phyloP scores from a whole-genome alignment of 1,284 basidiomycete genomes.

The Rhizoctonia solani region DNA sequence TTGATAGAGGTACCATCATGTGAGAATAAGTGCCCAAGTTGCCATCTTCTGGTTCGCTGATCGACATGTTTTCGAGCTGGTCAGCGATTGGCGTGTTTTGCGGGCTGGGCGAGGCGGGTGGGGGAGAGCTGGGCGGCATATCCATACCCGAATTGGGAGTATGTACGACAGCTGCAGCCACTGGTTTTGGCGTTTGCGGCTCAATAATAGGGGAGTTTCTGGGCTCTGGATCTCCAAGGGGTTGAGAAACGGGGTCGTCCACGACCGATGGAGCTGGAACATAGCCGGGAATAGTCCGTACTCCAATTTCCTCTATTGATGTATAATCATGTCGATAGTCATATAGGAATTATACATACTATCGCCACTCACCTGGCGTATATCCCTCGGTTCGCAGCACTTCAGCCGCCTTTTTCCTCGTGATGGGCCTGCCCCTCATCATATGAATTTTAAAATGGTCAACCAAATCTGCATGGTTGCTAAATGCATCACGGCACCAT shows the following conservation, averaged over 20 bases:
- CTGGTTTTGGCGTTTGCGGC: conserved; percentile 16
- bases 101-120: background rate
- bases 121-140: conserved; percentile 31
- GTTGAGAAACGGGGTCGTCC: no score
- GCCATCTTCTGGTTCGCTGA: conserved; percentile 1
- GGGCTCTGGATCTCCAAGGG: no score
- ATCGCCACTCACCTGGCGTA: conserved; percentile 9
- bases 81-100: background rate
- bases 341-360: background rate
- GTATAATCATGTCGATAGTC: background rate
- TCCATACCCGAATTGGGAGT: background rate
- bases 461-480: conserved; percentile 12
- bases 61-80: conserved; percentile 3
- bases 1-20: conserved; percentile 19
- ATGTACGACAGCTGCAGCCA: background rate
- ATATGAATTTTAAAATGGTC: conserved; percentile 19
- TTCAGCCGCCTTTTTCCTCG: conserved; percentile 16
- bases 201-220: no score
- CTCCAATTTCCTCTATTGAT: conserved; percentile 16
- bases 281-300: conserved; percentile 24
- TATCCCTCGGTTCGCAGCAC: conserved; percentile 21
- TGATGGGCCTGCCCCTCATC: conserved; percentile 5
- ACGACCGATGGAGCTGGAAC: background rate
- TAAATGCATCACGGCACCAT: conserved; percentile 21
- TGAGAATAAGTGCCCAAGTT: background rate